These are phyloP conservation scores for Boletus rex-veris DNA, from an alignment of 768 basidiomycete species.

Conservation along the genomic window DNA sequence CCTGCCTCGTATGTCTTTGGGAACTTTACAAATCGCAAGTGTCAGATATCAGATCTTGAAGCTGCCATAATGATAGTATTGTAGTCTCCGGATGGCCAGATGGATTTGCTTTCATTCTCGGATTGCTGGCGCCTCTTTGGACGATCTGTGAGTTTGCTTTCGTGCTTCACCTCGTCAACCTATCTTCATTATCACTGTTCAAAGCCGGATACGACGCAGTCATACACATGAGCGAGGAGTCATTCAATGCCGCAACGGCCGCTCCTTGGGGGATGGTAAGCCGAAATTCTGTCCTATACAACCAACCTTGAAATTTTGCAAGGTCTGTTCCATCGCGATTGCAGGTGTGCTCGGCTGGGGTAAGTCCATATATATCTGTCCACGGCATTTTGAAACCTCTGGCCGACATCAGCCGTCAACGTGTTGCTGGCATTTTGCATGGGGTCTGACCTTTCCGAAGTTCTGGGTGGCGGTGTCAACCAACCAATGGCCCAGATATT, in stretches of 20 bases:
- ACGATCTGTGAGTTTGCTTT: constrained; percentile 35
- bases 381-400: neutral
- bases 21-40: constrained; percentile 55
- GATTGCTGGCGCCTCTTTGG: constrained; percentile 50
- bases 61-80: neutral
- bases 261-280: constrained; percentile 56
- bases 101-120: constrained; percentile 48
- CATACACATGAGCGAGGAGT: constrained; percentile 52
- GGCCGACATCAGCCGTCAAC: constrained; percentile 38
- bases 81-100: constrained; percentile 42
- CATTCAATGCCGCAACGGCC: constrained; percentile 49
- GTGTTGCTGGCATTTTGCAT: constrained; percentile 55
- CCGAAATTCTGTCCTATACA: neutral
- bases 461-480: neutral
- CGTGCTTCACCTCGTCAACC: neutral
- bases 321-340: constrained; percentile 38
- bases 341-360: constrained; percentile 46
- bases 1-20: constrained; percentile 53
- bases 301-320: neutral
- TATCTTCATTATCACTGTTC: neutral
- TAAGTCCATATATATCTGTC: constrained; percentile 8
- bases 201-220: constrained; percentile 32
- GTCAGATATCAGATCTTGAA: neutral
- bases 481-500: constrained; percentile 46
- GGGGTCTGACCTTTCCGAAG: constrained; percentile 40